Conservation (phyloP, 1,284 basidiomycete species). For the Gymnopus androsaceus region DNA sequence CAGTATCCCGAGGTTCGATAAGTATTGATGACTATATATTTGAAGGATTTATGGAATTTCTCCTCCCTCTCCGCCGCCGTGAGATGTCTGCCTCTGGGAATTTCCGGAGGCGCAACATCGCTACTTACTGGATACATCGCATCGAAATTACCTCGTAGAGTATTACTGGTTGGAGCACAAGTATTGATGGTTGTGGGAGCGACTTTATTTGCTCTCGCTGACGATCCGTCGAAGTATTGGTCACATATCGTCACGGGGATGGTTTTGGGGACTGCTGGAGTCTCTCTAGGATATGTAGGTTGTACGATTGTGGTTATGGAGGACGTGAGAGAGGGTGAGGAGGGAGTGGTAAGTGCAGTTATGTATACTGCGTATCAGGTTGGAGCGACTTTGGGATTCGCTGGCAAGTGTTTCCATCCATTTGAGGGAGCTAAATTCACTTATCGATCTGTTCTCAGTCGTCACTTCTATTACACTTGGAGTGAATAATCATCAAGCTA, state of each 20-base stretch:
- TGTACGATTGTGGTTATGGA: conserved; percentile 22
- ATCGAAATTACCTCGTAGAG: conserved; percentile 16
- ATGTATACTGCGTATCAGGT: conserved; percentile 23
- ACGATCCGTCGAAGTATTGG: conserved; percentile 20
- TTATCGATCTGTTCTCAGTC: not conserved
- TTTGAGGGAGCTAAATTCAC: not conserved
- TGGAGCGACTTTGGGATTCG: conserved; percentile 20
- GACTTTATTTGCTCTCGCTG: conserved; percentile 22
- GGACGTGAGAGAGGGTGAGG: conserved; percentile 16
- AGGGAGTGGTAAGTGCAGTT: conserved; percentile 23
- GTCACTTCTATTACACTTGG: conserved; percentile 19
- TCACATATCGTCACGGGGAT: conserved; percentile 21
- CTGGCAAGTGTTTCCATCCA: conserved; percentile 13
- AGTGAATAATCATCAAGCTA: conserved; percentile 12
- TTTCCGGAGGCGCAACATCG: conserved; percentile 17
- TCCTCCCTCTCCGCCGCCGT: conserved; percentile 17
- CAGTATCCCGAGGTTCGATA: not conserved
- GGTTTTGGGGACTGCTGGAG: conserved; percentile 20
- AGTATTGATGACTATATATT: not conserved
- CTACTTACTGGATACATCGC: conserved; percentile 18
- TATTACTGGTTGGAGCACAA: conserved; percentile 18
- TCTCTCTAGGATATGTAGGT: conserved; percentile 18
- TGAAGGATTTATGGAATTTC: conserved; percentile 18
- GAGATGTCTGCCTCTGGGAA: conserved; percentile 19
- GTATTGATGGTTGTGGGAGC: conserved; percentile 20